These are phyloP conservation scores for Podospora sp. DNA, from an alignment of 495 filamentous ascomycete genomes.

Conservation along the genomic window DNA sequence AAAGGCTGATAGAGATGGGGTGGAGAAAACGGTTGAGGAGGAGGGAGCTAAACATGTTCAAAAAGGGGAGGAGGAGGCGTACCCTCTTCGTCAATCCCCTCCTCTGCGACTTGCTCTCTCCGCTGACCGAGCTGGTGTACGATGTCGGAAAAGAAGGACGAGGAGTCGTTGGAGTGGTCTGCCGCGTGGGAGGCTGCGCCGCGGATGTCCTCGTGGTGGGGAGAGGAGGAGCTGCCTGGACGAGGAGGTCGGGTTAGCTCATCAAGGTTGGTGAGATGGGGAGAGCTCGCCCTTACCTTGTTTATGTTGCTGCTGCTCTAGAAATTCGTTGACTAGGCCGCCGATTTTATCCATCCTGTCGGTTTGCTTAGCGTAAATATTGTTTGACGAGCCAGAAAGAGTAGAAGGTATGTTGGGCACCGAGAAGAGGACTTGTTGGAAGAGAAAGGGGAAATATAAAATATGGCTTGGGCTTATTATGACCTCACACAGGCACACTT, in stretches of 20 bases:
- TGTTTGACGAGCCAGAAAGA: no score
- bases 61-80: no score
- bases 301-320: conserved; percentile 20
- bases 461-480: neutral
- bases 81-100: conserved; percentile 64
- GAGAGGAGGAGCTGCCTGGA: conserved; percentile 32
- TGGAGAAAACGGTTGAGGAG: neutral
- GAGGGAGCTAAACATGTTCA: no score
- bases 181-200: conserved; percentile 53
- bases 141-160: conserved; percentile 55
- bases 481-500: neutral
- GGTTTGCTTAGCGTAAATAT: neutral
- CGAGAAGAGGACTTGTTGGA: neutral
- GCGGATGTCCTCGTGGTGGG: conserved; percentile 51
- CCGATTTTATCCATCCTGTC: neutral
- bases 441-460: neutral
- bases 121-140: conserved; percentile 53
- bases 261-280: conserved; percentile 38
- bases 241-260: neutral
- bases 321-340: neutral
- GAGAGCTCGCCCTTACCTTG: conserved; percentile 42
- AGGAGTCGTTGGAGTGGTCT: conserved; percentile 51
- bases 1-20: neutral
- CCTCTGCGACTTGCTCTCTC: conserved; percentile 50
- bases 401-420: no score